These are phyloP conservation scores for Maudiozyma bulderi DNA, from an alignment of 805 yeast species.

Conservation along the genomic window DNA sequence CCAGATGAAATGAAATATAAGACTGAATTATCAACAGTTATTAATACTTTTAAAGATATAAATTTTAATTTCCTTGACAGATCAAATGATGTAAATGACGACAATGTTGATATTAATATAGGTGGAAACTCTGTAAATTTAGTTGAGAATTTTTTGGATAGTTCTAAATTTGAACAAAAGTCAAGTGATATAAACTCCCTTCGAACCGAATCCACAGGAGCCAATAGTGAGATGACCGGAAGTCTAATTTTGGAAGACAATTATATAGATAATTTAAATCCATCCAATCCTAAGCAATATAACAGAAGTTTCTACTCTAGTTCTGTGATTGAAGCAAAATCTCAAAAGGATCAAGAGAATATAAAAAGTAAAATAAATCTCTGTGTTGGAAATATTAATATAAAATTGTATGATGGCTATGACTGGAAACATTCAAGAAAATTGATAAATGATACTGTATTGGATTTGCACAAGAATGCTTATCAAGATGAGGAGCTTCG, in stretches of 20 bases:
- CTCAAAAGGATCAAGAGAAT: background rate
- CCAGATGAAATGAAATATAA: conserved; percentile 52
- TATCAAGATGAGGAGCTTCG: background rate
- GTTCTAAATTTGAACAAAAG: background rate
- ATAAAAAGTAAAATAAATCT: background rate
- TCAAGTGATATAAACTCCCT: background rate
- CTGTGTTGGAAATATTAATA: conserved; percentile 22
- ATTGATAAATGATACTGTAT: conserved; percentile 55
- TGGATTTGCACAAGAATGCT: conserved; percentile 31
- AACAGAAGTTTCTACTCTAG: background rate
- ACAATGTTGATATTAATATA: conserved; percentile 19
- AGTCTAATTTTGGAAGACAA: background rate
- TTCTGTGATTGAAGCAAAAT: background rate
- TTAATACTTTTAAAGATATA: conserved; percentile 35
- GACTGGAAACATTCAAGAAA: conserved; percentile 79
- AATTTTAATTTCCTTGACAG: conserved; percentile 23
- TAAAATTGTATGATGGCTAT: conserved; percentile 76
- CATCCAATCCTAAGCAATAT: background rate
- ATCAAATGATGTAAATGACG: background rate
- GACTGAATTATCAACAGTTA: conserved; percentile 16
- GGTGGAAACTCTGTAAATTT: conserved; percentile 10
- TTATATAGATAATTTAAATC: background rate
- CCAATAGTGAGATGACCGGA: background rate
- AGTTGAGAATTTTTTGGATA: conserved; percentile 13
- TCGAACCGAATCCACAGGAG: background rate